Evolutionary conservation across 139 green algal species (phyloP).

Genomic region (Chlamydomonas sp.): DNA sequence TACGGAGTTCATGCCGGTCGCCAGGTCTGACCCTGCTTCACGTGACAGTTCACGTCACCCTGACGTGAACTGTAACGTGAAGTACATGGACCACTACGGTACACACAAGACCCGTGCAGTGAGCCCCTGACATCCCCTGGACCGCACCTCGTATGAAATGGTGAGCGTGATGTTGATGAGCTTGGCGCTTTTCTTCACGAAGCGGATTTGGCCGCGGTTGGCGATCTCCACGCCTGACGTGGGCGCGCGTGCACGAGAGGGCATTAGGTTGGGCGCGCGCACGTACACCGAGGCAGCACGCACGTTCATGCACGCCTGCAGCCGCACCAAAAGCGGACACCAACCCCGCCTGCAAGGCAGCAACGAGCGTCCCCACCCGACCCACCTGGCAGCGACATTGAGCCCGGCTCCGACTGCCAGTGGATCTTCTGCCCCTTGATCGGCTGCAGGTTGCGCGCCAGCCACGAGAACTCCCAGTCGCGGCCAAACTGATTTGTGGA

Average conservation of each 20-base stretch:
- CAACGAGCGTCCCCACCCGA: neutral
- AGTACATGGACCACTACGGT: too few relatives aligned
- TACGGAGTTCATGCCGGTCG: too few relatives aligned
- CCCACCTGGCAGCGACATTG: constrained; percentile 33
- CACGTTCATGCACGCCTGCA: neutral
- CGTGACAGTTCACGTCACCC: too few relatives aligned
- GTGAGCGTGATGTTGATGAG: constrained; percentile 67
- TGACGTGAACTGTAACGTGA: too few relatives aligned
- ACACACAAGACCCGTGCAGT: too few relatives aligned
- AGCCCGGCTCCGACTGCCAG: constrained; percentile 75
- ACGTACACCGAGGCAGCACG: neutral
- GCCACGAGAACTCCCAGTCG: constrained; percentile 82
- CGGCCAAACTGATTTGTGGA: constrained; percentile 57
- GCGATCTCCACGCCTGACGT: constrained; percentile 52
- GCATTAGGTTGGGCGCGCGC: neutral
- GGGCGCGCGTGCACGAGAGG: too few relatives aligned
- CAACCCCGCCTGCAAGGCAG: neutral
- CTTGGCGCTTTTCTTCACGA: constrained; percentile 34
- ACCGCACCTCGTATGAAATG: constrained; percentile 85
- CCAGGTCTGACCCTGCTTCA: too few relatives aligned
- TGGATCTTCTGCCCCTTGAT: constrained; percentile 76
- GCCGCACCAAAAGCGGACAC: neutral
- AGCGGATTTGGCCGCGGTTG: constrained; percentile 73
- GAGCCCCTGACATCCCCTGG: too few relatives aligned
- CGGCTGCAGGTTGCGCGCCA: constrained; percentile 75